These are phyloP conservation scores for Diplodia corticola DNA, from an alignment of 2,329 filamentous ascomycete species.

Conservation along the genomic window DNA sequence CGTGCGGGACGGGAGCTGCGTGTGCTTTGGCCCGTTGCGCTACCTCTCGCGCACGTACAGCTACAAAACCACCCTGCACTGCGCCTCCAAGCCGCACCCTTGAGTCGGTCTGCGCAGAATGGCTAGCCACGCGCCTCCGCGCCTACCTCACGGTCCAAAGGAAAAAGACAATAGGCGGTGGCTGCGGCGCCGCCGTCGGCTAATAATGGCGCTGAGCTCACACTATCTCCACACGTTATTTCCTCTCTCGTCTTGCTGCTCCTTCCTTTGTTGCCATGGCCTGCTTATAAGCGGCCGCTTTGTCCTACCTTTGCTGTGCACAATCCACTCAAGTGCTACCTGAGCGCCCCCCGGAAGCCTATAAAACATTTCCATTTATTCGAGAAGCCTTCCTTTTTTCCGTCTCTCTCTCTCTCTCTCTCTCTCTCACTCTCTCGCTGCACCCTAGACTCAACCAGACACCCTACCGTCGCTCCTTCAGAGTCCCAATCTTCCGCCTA, in stretches of 20 bases:
- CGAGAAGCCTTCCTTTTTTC: not conserved
- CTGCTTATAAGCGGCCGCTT: slow-evolving; percentile 12
- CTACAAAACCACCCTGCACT: not conserved
- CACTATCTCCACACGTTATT: not conserved
- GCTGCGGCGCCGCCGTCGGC: not conserved
- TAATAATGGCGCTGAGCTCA: too few species aligned
- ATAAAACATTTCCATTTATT: not conserved
- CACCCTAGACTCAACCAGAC: not conserved
- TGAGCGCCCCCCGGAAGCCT: too few species aligned
- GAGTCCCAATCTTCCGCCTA: not conserved
- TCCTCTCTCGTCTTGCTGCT: not conserved
- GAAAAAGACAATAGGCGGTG: not conserved
- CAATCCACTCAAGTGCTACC: not conserved
- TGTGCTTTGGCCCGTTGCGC: not conserved
- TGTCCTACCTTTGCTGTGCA: not conserved
- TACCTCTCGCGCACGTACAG: not conserved
- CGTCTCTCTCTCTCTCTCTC: not conserved
- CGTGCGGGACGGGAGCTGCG: slow-evolving; percentile 1
- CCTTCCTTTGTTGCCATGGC: slow-evolving; percentile 4
- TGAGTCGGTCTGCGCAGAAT: not conserved
- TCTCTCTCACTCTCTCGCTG: not conserved
- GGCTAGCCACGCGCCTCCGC: slow-evolving; percentile 5
- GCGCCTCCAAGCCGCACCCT: slow-evolving; percentile 9
- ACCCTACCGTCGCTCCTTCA: not conserved
- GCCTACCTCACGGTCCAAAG: not conserved